Evolutionary conservation across 306 rosid genomes (phyloP).

Genomic region (Bauhinia variegata): DNA sequence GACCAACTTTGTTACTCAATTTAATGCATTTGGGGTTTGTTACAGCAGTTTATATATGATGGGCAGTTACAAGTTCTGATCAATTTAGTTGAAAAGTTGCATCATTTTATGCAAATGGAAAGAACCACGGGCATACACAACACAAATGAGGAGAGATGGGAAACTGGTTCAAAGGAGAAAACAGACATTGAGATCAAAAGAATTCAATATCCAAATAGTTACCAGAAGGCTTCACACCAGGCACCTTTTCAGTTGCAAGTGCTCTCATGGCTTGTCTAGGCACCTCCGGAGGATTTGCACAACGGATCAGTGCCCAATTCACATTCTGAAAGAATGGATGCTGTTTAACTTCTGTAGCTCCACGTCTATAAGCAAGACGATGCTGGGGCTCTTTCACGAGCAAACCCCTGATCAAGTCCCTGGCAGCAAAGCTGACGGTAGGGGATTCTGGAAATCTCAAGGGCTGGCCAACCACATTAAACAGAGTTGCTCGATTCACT

Average conservation of each 20-base stretch:
- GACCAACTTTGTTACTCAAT: slow-evolving; percentile 50
- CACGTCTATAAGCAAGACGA: slow-evolving; percentile 92
- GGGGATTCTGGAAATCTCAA: slow-evolving; percentile 91
- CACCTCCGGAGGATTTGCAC: slow-evolving; percentile 86
- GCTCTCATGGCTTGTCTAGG: slow-evolving; percentile 61
- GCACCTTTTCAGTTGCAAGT: slow-evolving; percentile 49
- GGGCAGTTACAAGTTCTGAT: slow-evolving; percentile 46
- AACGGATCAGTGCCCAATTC: slow-evolving; percentile 97
- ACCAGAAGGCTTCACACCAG: slow-evolving; percentile 84
- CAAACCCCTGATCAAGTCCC: slow-evolving; percentile 89
- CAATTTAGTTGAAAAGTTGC: slow-evolving; percentile 35
- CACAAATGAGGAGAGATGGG: slow-evolving; percentile 45
- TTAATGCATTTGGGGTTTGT: slow-evolving; percentile 44
- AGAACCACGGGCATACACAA: slow-evolving; percentile 47
- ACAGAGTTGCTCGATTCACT: slow-evolving; percentile 84
- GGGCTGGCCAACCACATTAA: slow-evolving; percentile 93
- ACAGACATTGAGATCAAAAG: slow-evolving; percentile 60
- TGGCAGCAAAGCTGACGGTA: slow-evolving; percentile 89
- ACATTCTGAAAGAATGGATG: slow-evolving; percentile 93
- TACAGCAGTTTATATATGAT: slow-evolving; percentile 37
- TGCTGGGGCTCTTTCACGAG: slow-evolving; percentile 97
- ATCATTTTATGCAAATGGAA: slow-evolving; percentile 56
- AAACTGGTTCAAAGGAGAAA: slow-evolving; percentile 39
- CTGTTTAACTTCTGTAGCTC: slow-evolving; percentile 90
- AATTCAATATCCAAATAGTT: slow-evolving; percentile 93